Evolutionary conservation across 2,329 filamentous ascomycete species (phyloP).

Genomic region (Cladosporium sp.): DNA sequence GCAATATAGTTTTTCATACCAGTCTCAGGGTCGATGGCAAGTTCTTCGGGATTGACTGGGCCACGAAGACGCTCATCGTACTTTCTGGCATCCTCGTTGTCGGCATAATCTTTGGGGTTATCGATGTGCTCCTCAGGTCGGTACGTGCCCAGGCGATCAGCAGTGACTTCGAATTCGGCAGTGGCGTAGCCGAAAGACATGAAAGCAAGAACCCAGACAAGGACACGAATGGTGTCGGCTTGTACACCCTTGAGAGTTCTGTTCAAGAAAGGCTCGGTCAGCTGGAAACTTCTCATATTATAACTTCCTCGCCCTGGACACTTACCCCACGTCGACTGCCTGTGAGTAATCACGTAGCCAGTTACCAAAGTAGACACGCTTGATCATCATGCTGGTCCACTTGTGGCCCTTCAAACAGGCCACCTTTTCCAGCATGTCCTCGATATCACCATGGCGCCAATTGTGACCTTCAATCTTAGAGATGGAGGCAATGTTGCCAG

Average conservation of each 20-base stretch:
- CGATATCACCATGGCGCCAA: slow-evolving; percentile 52
- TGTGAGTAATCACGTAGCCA: slow-evolving; percentile 50
- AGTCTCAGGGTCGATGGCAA: slow-evolving; percentile 50
- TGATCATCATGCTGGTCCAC: slow-evolving; percentile 69
- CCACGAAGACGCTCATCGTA: slow-evolving; percentile 77
- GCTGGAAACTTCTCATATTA: neutral
- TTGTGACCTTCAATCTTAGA: slow-evolving; percentile 45
- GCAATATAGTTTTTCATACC: slow-evolving; percentile 99
- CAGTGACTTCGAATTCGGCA: slow-evolving; percentile 53
- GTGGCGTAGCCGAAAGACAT: slow-evolving; percentile 56
- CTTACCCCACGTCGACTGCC: slow-evolving; percentile 49
- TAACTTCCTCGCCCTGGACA: neutral
- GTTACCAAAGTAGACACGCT: slow-evolving; percentile 39
- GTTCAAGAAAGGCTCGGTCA: neutral
- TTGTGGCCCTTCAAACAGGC: slow-evolving; percentile 61
- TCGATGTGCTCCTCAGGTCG: slow-evolving; percentile 54
- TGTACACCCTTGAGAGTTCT: slow-evolving; percentile 49
- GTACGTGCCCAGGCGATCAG: slow-evolving; percentile 48
- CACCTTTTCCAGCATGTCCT: slow-evolving; percentile 48
- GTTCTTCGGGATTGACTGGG: slow-evolving; percentile 56
- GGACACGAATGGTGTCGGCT: slow-evolving; percentile 50
- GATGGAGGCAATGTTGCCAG: slow-evolving; percentile 44
- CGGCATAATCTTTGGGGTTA: slow-evolving; percentile 62
- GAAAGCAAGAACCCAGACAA: slow-evolving; percentile 53
- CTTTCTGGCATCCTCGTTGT: slow-evolving; percentile 77